Conservation (phyloP, 192 early-diverging fungal genomes). For the Lobosporangium transversale region DNA sequence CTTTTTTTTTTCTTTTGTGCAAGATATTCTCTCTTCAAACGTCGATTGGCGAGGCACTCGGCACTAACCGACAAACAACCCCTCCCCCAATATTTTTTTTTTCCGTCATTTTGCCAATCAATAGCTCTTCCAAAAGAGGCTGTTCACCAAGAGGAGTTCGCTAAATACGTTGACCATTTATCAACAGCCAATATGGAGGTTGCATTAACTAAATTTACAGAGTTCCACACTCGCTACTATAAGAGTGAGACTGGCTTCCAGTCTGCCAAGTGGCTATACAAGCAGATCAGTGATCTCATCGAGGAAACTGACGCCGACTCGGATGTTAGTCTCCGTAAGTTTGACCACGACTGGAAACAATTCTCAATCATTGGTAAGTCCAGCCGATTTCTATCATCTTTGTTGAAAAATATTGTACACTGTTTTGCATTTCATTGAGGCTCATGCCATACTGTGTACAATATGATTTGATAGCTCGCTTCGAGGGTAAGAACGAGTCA, state of each 20-base stretch:
- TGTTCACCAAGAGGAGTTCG: slow-evolving; percentile 65
- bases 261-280: slow-evolving; percentile 76
- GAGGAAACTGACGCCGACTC: slow-evolving; percentile 23
- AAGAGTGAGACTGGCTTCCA: slow-evolving; percentile 72
- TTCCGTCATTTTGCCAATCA: neutral
- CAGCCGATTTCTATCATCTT: neutral
- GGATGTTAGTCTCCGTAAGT: slow-evolving; percentile 75
- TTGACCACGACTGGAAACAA: slow-evolving; percentile 86
- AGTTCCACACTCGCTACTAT: slow-evolving; percentile 92
- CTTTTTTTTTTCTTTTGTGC: neutral
- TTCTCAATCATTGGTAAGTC: slow-evolving; percentile 69
- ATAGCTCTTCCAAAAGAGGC: slow-evolving; percentile 65
- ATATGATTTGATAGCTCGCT: slow-evolving; percentile 77
- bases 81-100: neutral
- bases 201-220: slow-evolving; percentile 78
- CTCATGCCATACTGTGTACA: too few species aligned
- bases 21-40: neutral
- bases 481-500: slow-evolving; percentile 67
- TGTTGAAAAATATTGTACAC: neutral
- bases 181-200: slow-evolving; percentile 72
- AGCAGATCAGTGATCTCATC: slow-evolving; percentile 62
- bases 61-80: neutral
- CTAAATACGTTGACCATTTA: slow-evolving; percentile 65
- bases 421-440: too few species aligned
- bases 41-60: neutral